Evolutionary conservation across 768 basidiomycete genomes (phyloP).

Genomic region (Tulasnella sp.): DNA sequence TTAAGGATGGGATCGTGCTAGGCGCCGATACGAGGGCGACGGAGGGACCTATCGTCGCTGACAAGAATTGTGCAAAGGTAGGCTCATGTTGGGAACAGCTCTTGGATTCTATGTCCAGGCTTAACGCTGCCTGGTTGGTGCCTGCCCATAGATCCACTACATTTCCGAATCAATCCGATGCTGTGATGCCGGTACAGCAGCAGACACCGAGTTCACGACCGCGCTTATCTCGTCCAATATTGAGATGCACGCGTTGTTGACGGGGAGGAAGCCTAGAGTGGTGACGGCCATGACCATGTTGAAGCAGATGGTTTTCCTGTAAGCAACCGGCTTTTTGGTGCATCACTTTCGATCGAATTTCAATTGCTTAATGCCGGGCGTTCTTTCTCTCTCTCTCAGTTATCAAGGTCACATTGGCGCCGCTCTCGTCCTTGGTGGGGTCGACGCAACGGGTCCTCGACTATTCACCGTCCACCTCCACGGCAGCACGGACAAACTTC

Average conservation of each 20-base stretch:
- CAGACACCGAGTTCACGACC: constrained; percentile 93
- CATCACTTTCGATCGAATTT: background rate
- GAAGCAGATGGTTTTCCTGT: constrained; percentile 91
- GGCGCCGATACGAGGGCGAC: constrained; percentile 97
- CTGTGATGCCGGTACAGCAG: constrained; percentile 97
- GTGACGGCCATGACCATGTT: constrained; percentile 99
- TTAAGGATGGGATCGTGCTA: constrained; percentile 84
- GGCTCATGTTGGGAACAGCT: background rate
- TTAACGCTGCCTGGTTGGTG: too few relatives aligned
- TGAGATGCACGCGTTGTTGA: constrained; percentile 82
- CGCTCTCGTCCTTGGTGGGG: constrained; percentile 91
- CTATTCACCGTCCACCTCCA: constrained; percentile 95
- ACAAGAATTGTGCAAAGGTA: constrained; percentile 99
- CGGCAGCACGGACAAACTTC: constrained; percentile 96
- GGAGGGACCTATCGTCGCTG: constrained; percentile 86
- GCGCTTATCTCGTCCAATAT: constrained; percentile 94
- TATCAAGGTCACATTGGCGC: constrained; percentile 93
- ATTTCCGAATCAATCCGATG: constrained; percentile 92
- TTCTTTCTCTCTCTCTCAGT: constrained; percentile 39
- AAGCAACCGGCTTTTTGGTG: constrained; percentile 25
- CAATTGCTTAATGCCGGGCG: background rate
- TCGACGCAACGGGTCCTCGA: constrained; percentile 86
- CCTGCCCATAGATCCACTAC: constrained; percentile 73
- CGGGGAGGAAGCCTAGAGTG: constrained; percentile 84
- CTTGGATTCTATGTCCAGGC: background rate